phyloP scores from a whole-genome alignment of 2,329 filamentous ascomycete species.

The Paramyrothecium roridum region DNA sequence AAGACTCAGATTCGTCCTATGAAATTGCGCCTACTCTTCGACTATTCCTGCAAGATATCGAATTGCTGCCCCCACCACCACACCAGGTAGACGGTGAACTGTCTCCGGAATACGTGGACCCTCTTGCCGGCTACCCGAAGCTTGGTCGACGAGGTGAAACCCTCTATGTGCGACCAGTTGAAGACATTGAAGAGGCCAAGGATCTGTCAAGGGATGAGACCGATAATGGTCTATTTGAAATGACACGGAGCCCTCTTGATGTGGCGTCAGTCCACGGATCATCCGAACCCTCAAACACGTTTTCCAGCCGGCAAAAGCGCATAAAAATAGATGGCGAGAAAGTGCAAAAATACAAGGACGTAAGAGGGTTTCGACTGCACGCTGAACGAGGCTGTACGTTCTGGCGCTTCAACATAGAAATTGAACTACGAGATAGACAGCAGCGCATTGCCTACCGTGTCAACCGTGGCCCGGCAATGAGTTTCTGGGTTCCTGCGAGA shows the following conservation, averaged over 20 bases:
- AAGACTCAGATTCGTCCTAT: constrained; percentile 80
- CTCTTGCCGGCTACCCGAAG: constrained; percentile 83
- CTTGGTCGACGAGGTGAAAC: constrained; percentile 81
- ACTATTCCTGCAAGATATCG: constrained; percentile 83
- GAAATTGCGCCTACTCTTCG: constrained; percentile 74
- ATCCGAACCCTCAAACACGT: constrained; percentile 49
- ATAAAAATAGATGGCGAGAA: constrained; percentile 72
- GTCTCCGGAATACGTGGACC: constrained; percentile 81
- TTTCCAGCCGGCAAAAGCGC: constrained; percentile 50
- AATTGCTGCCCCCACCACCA: constrained; percentile 76
- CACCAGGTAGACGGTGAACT: constrained; percentile 63
- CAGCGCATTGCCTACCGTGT: constrained; percentile 92
- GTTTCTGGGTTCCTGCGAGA: constrained; percentile 89
- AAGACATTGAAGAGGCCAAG: constrained; percentile 72
- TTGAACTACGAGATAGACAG: constrained; percentile 76
- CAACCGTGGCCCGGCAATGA: constrained; percentile 82
- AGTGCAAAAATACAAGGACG: constrained; percentile 75
- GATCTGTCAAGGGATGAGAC: constrained; percentile 80
- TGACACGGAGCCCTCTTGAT: constrained; percentile 52
- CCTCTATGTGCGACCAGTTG: constrained; percentile 84
- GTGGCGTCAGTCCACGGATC: constrained; percentile 35
- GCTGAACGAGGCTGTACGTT: constrained; percentile 86
- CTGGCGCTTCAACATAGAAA: constrained; percentile 94
- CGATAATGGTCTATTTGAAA: constrained; percentile 79
- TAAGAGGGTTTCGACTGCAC: constrained; percentile 79